Conservation (phyloP, 352 stramenopile species). For the Phytophthora ramorum region DNA sequence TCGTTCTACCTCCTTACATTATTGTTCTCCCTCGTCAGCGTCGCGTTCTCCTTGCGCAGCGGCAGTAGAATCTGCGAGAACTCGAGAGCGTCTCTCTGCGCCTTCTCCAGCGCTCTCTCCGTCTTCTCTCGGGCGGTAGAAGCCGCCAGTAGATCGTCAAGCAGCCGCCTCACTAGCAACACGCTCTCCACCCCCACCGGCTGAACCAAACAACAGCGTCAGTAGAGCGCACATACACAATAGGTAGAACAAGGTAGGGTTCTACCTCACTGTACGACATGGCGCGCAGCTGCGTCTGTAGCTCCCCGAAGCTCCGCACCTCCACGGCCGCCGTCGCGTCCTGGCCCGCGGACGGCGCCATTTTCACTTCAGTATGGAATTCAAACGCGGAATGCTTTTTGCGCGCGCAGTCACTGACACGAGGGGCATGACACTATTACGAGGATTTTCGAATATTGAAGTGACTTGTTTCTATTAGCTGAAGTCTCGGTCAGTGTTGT, state of each 20-base stretch:
- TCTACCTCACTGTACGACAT: constrained; percentile 68
- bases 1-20: constrained; percentile 43
- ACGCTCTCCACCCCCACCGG: constrained; percentile 70
- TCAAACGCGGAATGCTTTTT: background rate
- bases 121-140: constrained; percentile 39
- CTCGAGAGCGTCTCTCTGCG: constrained; percentile 67
- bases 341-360: constrained; percentile 41
- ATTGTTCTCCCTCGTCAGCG: constrained; percentile 81
- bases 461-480: background rate
- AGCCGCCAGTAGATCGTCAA: constrained; percentile 54
- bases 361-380: constrained; percentile 10
- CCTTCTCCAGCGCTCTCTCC: constrained; percentile 58
- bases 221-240: background rate
- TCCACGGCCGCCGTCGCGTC: constrained; percentile 49
- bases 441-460: background rate
- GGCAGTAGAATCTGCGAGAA: constrained; percentile 72
- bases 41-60: constrained; percentile 80
- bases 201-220: constrained; percentile 15
- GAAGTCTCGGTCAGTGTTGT: background rate
- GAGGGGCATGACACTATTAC: background rate
- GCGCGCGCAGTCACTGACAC: background rate
- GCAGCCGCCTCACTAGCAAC: constrained; percentile 58
- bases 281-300: constrained; percentile 63
- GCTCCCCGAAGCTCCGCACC: constrained; percentile 57
- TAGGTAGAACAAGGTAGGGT: background rate